phyloP scores from a whole-genome alignment of 495 filamentous ascomycete species.

The Penicillium bialowiezense region DNA sequence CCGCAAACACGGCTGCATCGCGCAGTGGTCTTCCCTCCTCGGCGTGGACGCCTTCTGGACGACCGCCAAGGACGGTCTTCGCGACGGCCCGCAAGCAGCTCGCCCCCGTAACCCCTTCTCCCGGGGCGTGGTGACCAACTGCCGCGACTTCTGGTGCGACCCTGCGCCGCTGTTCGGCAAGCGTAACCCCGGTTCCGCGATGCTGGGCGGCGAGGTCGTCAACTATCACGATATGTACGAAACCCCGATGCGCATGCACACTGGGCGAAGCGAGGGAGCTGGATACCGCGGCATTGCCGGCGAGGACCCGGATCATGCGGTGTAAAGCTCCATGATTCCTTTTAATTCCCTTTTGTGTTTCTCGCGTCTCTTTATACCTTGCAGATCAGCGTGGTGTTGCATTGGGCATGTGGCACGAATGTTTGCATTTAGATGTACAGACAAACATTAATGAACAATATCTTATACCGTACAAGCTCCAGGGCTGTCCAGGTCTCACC shows the following conservation, averaged over 20 bases:
- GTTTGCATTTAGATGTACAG: slow-evolving; percentile 27
- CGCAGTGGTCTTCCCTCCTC: slow-evolving; percentile 78
- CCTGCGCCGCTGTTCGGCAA: slow-evolving; percentile 75
- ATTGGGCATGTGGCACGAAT: slow-evolving; percentile 19
- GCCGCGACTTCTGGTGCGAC: slow-evolving; percentile 96
- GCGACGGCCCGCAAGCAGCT: slow-evolving; percentile 45
- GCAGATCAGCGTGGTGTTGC: slow-evolving; percentile 20
- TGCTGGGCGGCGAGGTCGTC: slow-evolving; percentile 73
- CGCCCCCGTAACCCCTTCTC: slow-evolving; percentile 78
- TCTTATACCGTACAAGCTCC: no score
- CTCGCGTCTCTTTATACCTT: slow-evolving; percentile 3
- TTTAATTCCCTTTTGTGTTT: no score
- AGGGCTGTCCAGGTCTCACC: no score
- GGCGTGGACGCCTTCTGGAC: slow-evolving; percentile 91
- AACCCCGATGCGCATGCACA: slow-evolving; percentile 64
- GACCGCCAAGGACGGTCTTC: slow-evolving; percentile 66
- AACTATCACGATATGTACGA: slow-evolving; percentile 93
- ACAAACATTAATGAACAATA: slow-evolving; percentile 17
- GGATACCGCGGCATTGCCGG: slow-evolving; percentile 40
- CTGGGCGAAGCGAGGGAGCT: slow-evolving; percentile 25
- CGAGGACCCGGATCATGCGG: slow-evolving; percentile 35
- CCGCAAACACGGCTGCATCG: slow-evolving; percentile 58
- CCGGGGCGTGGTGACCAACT: slow-evolving; percentile 76
- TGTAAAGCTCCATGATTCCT: slow-evolving; percentile 12
- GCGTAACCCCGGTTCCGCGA: slow-evolving; percentile 66